phyloP scores from a whole-genome alignment of 2,329 filamentous ascomycete genomes.

The Penicillium rolfsii region DNA sequence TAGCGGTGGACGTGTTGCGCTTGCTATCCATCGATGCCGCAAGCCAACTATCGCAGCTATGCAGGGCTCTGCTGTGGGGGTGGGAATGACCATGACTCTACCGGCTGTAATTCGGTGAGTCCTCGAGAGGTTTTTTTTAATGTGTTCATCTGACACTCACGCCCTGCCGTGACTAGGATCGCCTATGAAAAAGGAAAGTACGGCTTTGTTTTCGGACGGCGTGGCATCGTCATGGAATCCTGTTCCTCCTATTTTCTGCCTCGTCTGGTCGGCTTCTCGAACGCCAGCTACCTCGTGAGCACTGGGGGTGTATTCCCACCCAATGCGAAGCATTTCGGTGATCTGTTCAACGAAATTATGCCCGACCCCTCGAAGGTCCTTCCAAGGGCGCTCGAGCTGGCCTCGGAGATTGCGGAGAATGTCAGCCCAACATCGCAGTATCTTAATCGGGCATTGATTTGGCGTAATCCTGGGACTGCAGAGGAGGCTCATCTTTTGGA shows the following conservation, averaged over 20 bases:
- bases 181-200: conserved; percentile 64
- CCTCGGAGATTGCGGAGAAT: conserved; percentile 67
- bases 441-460: conserved; percentile 74
- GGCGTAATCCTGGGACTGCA: conserved; percentile 55
- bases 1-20: conserved; percentile 38
- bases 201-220: conserved; percentile 72
- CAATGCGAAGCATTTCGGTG: conserved; percentile 54
- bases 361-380: conserved; percentile 63
- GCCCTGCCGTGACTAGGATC: conserved; percentile 43
- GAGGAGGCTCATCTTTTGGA: conserved; percentile 74
- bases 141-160: neutral
- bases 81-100: conserved; percentile 63
- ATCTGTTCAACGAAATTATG: conserved; percentile 68
- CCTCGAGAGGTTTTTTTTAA: neutral
- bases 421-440: conserved; percentile 66
- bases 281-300: conserved; percentile 52
- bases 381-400: conserved; percentile 66
- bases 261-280: conserved; percentile 62
- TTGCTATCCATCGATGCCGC: conserved; percentile 61
- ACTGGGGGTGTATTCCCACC: conserved; percentile 64
- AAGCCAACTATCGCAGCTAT: conserved; percentile 61
- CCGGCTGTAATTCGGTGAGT: conserved; percentile 56
- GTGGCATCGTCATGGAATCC: conserved; percentile 73
- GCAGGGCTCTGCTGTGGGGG: conserved; percentile 60
- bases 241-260: conserved; percentile 73